Evolutionary conservation across 768 basidiomycete genomes (phyloP).

Genomic region (Mycena rosella): DNA sequence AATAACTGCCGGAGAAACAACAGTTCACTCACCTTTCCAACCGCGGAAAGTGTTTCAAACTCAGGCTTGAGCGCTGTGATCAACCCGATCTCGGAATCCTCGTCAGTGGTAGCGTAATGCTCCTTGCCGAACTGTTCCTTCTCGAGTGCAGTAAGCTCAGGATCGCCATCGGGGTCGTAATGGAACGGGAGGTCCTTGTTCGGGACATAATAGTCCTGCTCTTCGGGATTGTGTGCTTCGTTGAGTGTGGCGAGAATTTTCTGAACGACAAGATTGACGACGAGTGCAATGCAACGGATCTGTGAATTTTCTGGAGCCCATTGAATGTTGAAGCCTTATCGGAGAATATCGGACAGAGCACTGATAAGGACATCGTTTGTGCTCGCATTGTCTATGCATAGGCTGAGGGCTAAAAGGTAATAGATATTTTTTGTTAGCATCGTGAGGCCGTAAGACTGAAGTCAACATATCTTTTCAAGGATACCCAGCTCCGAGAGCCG

Average conservation of each 20-base stretch:
- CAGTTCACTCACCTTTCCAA: conserved; percentile 4
- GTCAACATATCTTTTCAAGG: conserved; percentile 51
- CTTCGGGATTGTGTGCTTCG: conserved; percentile 43
- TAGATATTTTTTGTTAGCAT: neutral
- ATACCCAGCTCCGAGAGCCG: conserved; percentile 36
- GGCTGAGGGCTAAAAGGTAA: conserved; percentile 35
- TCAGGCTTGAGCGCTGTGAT: conserved; percentile 7
- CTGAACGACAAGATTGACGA: conserved; percentile 53
- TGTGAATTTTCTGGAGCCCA: conserved; percentile 29
- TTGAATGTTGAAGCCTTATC: neutral
- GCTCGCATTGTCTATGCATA: conserved; percentile 51
- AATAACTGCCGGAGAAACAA: neutral
- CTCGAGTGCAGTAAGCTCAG: neutral
- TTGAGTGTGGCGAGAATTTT: conserved; percentile 40
- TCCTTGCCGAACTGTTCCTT: conserved; percentile 20
- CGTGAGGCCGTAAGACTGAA: neutral
- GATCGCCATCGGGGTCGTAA: conserved; percentile 42
- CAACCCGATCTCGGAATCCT: conserved; percentile 24
- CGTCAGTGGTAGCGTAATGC: conserved; percentile 28
- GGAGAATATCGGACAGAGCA: neutral
- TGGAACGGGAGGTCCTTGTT: conserved; percentile 47
- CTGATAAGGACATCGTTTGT: conserved; percentile 49
- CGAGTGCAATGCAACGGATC: conserved; percentile 50
- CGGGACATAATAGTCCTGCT: conserved; percentile 41
- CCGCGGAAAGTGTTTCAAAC: conserved; percentile 1